Evolutionary conservation across 2,329 filamentous ascomycete species (phyloP), one percentile per base, ranked within the genome.

Genomic region (Sarocladium brachiariae): DNA sequence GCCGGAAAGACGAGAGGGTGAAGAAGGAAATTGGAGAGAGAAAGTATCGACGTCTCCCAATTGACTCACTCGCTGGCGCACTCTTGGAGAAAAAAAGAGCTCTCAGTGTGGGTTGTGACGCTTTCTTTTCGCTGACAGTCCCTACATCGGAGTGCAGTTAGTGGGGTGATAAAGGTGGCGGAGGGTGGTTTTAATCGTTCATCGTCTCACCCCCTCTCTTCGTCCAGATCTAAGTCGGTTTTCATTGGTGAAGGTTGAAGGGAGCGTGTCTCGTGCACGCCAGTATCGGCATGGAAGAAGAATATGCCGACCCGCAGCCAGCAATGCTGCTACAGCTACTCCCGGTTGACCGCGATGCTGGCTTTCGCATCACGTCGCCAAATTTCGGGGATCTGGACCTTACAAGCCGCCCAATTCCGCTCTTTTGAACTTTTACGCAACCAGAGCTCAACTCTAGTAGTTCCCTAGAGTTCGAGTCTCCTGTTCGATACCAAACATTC

Each of bases 131-230:
- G 7, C 33, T 13, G 7, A n/a, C 9, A 47, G 43, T 30, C 14
- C 46, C 46, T 49, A 27, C 33, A 35, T 49, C 46, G 46, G 46
- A 30, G 46, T 18, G n/a, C 4, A n/a, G 7, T 30, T 47, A 16
- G 43, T 47, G 43, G 43, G 43, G 43, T 31, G 43, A 13, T 13
- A 47, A 47, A 47, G 43, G 43, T 47, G 43, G 43, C 43, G 43
- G 43, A 47, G 43, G 43, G 43, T 47, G 25, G 9, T 16, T 14
- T 33, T 47, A 47, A 25, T 6, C 6, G 10, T 6, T 3, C 13
- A 14, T 33, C 9, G 19, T 3, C 25, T 3, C 18, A 47, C 43
- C 43, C 43, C 43, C 16, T 25, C 3, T 5, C 19, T 7, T 4
- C 16, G 13, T 47, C 27, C 25, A 18, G 14, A 31, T 47, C 4